Evolutionary conservation across 108 stramenopile species (phyloP).

Genomic region (Aureococcus anophagefferens): DNA sequence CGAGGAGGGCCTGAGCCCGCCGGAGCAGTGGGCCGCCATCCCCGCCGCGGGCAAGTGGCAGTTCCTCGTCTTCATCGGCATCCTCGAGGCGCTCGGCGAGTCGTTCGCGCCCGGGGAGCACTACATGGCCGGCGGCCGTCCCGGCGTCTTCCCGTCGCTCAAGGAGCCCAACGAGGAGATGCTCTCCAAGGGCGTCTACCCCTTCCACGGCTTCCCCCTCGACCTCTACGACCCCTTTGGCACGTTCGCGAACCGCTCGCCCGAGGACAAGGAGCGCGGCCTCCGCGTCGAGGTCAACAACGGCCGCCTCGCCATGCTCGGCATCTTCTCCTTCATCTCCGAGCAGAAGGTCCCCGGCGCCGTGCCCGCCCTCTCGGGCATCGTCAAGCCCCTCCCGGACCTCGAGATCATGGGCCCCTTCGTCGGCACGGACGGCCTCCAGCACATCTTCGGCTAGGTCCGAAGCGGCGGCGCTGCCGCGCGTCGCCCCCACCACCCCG

Average conservation of each 20-base stretch:
- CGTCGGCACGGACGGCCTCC: not conserved
- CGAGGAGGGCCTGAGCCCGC: not conserved
- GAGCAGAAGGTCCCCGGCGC: conserved; percentile 62
- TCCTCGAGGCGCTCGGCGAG: conserved; percentile 57
- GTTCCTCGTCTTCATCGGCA: conserved; percentile 33
- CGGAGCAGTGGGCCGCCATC: conserved; percentile 15
- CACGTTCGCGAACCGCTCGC: conserved; percentile 40
- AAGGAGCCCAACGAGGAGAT: conserved; percentile 22
- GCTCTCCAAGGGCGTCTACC: not conserved
- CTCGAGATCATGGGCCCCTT: conserved; percentile 59
- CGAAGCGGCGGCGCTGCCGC: too few relatives aligned
- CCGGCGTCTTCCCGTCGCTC: conserved; percentile 58
- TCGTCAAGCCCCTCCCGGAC: conserved; percentile 41
- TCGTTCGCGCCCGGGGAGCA: conserved; percentile 27
- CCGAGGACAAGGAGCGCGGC: conserved; percentile 46
- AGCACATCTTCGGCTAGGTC: too few relatives aligned
- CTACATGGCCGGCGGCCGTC: conserved; percentile 66
- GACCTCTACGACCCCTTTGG: conserved; percentile 57
- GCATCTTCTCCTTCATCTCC: conserved; percentile 61
- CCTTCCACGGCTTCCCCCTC: not conserved
- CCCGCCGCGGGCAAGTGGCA: conserved; percentile 16
- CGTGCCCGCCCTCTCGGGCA: conserved; percentile 49
- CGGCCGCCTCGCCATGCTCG: conserved; percentile 61
- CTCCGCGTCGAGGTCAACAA: conserved; percentile 61
- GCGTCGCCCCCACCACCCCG: too few relatives aligned